Conservation (phyloP, 352 stramenopile species). For the Globisporangium splendens region DNA sequence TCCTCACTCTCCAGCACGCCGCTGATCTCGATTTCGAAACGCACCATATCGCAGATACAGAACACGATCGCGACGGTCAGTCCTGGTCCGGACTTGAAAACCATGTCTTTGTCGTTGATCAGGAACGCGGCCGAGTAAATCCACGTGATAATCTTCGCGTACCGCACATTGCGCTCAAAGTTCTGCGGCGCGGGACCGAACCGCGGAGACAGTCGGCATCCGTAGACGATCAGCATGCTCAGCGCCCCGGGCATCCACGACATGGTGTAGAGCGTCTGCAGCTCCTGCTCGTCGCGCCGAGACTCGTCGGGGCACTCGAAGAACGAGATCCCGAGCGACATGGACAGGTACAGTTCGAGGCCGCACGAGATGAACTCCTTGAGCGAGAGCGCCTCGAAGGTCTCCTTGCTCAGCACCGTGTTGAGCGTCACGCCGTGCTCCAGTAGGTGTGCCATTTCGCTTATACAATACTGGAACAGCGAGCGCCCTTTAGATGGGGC, state of each 20-base stretch:
- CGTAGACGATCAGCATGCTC: slow-evolving; percentile 48
- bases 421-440: background rate
- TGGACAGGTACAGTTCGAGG: slow-evolving; percentile 71
- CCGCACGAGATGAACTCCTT: slow-evolving; percentile 56
- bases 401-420: slow-evolving; percentile 30
- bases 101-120: slow-evolving; percentile 71
- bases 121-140: slow-evolving; percentile 56
- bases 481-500: too few species aligned
- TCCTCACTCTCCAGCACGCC: slow-evolving; percentile 52
- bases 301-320: slow-evolving; percentile 55
- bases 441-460: background rate
- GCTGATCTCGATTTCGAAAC: slow-evolving; percentile 75
- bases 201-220: slow-evolving; percentile 30
- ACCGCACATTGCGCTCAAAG: slow-evolving; percentile 63
- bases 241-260: slow-evolving; percentile 52
- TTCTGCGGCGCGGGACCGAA: slow-evolving; percentile 53
- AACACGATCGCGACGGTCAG: slow-evolving; percentile 72
- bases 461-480: background rate
- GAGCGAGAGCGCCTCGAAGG: slow-evolving; percentile 40
- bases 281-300: slow-evolving; percentile 58
- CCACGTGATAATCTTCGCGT: slow-evolving; percentile 69
- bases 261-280: slow-evolving; percentile 65
- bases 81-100: slow-evolving; percentile 59
- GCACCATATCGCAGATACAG: slow-evolving; percentile 56
- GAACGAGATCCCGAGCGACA: slow-evolving; percentile 64